phyloP scores from a whole-genome alignment of 1,139 yeast genomes.

The Sugiyamaella japonica region DNA sequence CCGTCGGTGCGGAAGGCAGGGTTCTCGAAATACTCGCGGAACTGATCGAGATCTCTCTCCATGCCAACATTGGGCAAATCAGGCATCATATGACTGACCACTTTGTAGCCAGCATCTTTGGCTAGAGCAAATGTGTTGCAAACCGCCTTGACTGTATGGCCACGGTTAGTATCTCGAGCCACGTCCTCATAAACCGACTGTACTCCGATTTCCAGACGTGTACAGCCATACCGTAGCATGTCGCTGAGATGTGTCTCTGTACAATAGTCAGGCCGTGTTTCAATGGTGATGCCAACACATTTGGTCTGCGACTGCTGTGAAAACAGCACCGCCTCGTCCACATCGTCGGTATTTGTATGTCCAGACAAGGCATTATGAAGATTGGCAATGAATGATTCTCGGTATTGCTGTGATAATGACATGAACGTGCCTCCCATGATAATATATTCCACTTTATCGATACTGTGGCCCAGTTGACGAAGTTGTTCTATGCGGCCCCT shows the following conservation, averaged over 20 bases:
- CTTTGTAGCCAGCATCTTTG: constrained; percentile 97
- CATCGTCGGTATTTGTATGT: constrained; percentile 69
- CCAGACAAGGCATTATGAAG: constrained; percentile 96
- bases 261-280: constrained; percentile 98
- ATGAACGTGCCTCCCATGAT: constrained; percentile 99
- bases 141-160: constrained; percentile 95
- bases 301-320: constrained; percentile 95
- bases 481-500: constrained; percentile 96
- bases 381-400: constrained; percentile 85
- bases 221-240: constrained; percentile 95
- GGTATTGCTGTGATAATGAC: constrained; percentile 86
- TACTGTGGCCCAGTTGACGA: constrained; percentile 91
- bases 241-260: constrained; percentile 94
- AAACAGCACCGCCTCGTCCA: constrained; percentile 86
- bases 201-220: constrained; percentile 95
- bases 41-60: constrained; percentile 97
- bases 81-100: constrained; percentile 99
- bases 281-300: constrained; percentile 98
- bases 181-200: constrained; percentile 98
- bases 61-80: constrained; percentile 97
- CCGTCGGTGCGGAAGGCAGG: constrained; percentile 98
- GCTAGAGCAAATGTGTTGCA: constrained; percentile 95
- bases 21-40: constrained; percentile 92
- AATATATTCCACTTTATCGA: constrained; percentile 95
- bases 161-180: constrained; percentile 97